Percentiles rank a stretch among this genome's conserved stretches.
Evolutionary conservation across 495 filamentous ascomycete species (phyloP).

Genomic region (Xylaria castorea): DNA sequence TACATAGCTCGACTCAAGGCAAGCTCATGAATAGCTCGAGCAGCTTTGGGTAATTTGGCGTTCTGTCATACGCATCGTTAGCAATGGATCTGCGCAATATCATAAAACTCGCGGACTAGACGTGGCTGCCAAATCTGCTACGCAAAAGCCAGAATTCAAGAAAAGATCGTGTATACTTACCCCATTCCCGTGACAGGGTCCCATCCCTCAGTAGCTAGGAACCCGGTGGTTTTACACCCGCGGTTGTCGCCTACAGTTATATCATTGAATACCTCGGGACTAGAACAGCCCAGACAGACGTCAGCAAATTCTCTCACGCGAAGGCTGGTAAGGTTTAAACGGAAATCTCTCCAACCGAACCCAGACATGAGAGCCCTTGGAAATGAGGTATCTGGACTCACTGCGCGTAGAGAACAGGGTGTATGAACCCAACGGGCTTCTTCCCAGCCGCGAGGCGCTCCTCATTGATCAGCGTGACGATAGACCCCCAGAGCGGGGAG

Average conservation of each 20-base stretch:
- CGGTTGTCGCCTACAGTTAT: slow-evolving; percentile 64
- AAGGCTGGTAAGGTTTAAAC: neutral
- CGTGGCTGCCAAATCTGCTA: neutral
- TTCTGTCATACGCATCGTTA: slow-evolving; percentile 32
- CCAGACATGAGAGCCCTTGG: too few relatives aligned
- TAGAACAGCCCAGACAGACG: neutral
- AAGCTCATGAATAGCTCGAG: slow-evolving; percentile 46
- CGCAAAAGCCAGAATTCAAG: neutral
- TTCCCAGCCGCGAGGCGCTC: slow-evolving; percentile 62
- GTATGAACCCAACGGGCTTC: slow-evolving; percentile 66
- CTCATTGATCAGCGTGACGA: slow-evolving; percentile 70
- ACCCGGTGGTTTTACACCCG: slow-evolving; percentile 64
- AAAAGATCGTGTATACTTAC: slow-evolving; percentile 29
- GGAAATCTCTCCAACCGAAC: too few relatives aligned
- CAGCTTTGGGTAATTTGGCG: slow-evolving; percentile 44
- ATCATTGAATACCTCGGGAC: slow-evolving; percentile 65
- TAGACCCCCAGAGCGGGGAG: slow-evolving; percentile 46
- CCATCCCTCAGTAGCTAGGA: slow-evolving; percentile 60
- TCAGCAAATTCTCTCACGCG: neutral
- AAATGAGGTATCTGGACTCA: neutral
- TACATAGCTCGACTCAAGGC: slow-evolving; percentile 29
- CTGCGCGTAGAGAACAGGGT: slow-evolving; percentile 54
- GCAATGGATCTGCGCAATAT: slow-evolving; percentile 12
- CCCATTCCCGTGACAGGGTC: slow-evolving; percentile 69
- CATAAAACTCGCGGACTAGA: neutral